A percentile compares a stretch with the other conserved stretches of the same genome.
Conservation (phyloP, 139 green algal genomes). For the Volvox reticuliferus region DNA sequence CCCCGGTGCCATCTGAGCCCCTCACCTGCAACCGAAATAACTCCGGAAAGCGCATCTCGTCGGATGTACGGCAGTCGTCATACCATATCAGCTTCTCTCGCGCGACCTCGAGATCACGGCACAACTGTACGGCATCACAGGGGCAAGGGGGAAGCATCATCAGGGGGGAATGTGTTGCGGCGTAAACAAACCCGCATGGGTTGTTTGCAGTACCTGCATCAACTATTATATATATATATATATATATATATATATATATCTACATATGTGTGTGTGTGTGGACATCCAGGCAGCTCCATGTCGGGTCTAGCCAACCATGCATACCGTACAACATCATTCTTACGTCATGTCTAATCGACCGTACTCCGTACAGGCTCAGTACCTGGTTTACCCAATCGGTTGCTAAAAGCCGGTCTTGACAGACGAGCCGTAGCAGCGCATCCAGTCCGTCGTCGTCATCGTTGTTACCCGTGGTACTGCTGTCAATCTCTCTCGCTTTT, state of each 20-base stretch:
- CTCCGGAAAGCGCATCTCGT: conserved; percentile 28
- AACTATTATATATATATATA: too few relatives aligned
- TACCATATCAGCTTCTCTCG: conserved; percentile 28
- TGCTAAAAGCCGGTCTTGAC: background rate
- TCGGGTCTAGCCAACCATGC: too few relatives aligned
- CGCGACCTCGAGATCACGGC: background rate
- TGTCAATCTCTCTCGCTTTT: background rate
- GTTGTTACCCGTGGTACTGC: background rate
- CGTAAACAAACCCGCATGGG: too few relatives aligned
- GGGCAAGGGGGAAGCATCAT: too few relatives aligned
- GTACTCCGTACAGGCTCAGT: background rate
- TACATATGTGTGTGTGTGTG: too few relatives aligned
- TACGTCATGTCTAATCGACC: background rate
- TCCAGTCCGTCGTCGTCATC: background rate
- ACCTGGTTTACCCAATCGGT: conserved; percentile 36
- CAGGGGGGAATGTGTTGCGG: too few relatives aligned
- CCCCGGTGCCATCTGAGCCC: too few relatives aligned
- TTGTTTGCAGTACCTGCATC: too few relatives aligned
- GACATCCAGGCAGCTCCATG: too few relatives aligned
- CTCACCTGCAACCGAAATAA: conserved; percentile 20
- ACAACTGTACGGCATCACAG: background rate
- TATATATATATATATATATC: too few relatives aligned
- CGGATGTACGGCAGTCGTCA: conserved; percentile 15
- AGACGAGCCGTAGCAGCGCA: background rate
- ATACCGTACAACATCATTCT: background rate